Base-by-base conservation (phyloP, 495 filamentous ascomycete species). In the Aspergillus sclerotiicarbonarius region DNA sequence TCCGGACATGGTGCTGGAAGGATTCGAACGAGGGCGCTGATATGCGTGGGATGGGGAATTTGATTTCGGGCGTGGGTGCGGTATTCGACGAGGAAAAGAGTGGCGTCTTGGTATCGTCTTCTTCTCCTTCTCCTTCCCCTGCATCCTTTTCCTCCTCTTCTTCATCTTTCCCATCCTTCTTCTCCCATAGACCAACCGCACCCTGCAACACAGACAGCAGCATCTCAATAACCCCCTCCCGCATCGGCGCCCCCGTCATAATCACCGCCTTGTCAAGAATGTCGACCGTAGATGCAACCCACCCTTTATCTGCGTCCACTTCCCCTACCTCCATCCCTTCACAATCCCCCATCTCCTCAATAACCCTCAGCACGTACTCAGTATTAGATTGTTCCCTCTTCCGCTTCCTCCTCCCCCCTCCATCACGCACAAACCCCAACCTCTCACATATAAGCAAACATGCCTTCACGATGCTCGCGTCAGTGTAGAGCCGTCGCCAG, bases 251-350 rank as follows among this genome's bases (percentile, higher is more conserved):
- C 0, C 92, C 94, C 20, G 90, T 82, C 68, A 96, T 85, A 48
- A 96, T 93, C 48, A 94, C 64, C 0, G 90, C 88, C 67, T 86
- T 86, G 61, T 98, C 94, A 0, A 96, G 80, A 3, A 77, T 71
- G 51, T 80, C 73, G 20, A 96, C 79, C n/a, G 86, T 76, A 3
- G 71, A 61, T 29, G 67, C 58, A 0, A 77, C 54, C 70, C 75
- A 74, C 6, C 70, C 56, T 1, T 70, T 60, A 10, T 66, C 41
- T 1, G 64, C 39, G 35, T 49, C 16, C 3, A 9, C 32, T 16
- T 30, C 39, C 45, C n/a, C 16, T 16, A 18, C 44, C 15, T 9
- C 33, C 33, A 37, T 9, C 33, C 33, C 33, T 15, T 15, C 33
- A 41, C 3, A 41, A n/a, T 41, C 5, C 13, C n/a, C 13, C 1